Evolutionary conservation across 23 red algal species (phyloP), one percentile per base, ranked within the genome.

Genomic region (Gracilaria gracilis): DNA sequence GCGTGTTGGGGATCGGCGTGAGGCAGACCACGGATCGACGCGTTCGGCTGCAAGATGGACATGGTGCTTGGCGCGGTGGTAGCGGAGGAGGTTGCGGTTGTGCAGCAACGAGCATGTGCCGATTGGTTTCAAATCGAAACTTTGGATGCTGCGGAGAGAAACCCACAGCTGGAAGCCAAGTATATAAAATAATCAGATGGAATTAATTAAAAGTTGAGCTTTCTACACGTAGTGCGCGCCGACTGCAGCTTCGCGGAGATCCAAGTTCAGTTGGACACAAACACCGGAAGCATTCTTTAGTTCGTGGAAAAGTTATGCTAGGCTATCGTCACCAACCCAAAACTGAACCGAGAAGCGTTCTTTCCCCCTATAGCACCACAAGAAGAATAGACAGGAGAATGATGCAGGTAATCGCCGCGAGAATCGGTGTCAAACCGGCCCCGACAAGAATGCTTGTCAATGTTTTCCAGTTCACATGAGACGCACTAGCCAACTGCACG

Each of bases 401-500:
- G 40, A 77, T 51, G 72, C 72, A 77, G 2, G 46, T 51, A 31
- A 77, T 77, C 20, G 72, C 72, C 42, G 72, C 72, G 9, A 77
- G 46, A 25, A 77, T 51, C 72, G 72, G 72, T 31, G 72, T 77
- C n/a, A 77, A 51, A 9, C 40, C 72, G 25, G 72, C 72, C 38
- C 72, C 72, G 42, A 28, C 44, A 44, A 34, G 81, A 80, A 42
- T 93, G 96, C 28, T 81, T 77, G 72, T 80, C 46, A 57, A 81
- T 58, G 61, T 95, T 59, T 27, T 27, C 46, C 55, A 75, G 29
- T 96, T 95, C 37, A 96, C 77, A 32, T 85, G 51, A 88, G 91
- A 95, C 31, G 94, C 97, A 17, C 91, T 91, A 0, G 88, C 90
- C 11, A 99, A 35, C 17, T 91, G 94, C 25, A 99, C 72, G 20